These are phyloP conservation scores for Citrus unshiu DNA, from an alignment of 345 rosid genomes.

Conservation along the genomic window DNA sequence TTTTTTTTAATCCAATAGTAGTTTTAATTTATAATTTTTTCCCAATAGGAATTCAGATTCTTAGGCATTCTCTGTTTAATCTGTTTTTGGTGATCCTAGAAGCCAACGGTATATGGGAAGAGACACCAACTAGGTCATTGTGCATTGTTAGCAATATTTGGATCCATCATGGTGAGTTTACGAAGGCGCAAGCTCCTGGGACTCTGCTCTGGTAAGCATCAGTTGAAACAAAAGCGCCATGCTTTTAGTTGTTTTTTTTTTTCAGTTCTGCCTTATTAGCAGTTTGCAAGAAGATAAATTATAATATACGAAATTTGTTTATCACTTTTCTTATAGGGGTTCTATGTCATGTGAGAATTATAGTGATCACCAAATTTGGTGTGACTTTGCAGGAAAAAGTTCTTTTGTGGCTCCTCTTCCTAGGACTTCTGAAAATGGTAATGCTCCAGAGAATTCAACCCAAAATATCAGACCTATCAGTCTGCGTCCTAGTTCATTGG, in stretches of 20 bases:
- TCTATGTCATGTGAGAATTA: slow-evolving; percentile 6
- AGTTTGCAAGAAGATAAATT: neutral
- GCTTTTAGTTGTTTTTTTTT: slow-evolving; percentile 7
- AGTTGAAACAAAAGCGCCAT: slow-evolving; percentile 3
- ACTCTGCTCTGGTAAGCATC: slow-evolving; percentile 74
- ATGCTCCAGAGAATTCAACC: slow-evolving; percentile 28
- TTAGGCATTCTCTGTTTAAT: neutral
- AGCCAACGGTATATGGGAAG: slow-evolving; percentile 23
- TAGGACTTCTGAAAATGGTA: slow-evolving; percentile 40
- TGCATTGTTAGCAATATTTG: slow-evolving; percentile 16
- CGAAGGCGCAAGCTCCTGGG: slow-evolving; percentile 87
- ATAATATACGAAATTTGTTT: neutral
- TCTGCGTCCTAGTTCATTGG: slow-evolving; percentile 51
- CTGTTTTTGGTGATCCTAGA: slow-evolving; percentile 19
- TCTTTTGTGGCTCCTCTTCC: slow-evolving; percentile 58
- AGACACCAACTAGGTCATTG: slow-evolving; percentile 12
- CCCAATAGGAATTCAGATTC: slow-evolving; percentile 6
- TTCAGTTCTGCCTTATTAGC: slow-evolving; percentile 2
- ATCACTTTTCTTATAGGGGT: neutral
- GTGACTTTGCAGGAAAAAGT: slow-evolving; percentile 42
- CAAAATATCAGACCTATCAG: slow-evolving; percentile 36
- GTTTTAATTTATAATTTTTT: neutral
- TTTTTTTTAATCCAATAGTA: neutral
- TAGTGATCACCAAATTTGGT: slow-evolving; percentile 10
- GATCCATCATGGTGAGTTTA: slow-evolving; percentile 77